Conservation (phyloP, 176 grass and related monocot genomes). For the Juncus inflexus region DNA sequence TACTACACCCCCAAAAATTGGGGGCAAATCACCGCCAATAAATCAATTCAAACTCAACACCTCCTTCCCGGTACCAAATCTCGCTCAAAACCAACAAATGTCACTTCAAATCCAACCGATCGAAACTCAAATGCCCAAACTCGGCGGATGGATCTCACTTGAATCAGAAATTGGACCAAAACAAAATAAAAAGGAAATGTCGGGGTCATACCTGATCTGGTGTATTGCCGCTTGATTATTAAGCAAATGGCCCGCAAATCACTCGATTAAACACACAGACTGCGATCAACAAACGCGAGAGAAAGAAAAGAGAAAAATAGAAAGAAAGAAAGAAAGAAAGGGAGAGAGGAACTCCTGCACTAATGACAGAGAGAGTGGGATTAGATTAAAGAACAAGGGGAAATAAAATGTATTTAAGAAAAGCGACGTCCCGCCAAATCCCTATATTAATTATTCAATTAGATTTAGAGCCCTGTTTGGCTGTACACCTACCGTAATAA, state of each 20-base stretch:
- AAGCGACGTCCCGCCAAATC: slow-evolving; percentile 32
- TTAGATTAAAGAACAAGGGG: neutral
- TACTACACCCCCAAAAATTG: too few species aligned
- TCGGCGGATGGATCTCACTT: slow-evolving; percentile 9
- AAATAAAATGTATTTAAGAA: slow-evolving; percentile 28
- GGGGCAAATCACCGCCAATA: too few species aligned
- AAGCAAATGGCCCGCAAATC: slow-evolving; percentile 12
- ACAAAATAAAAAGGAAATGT: slow-evolving; percentile 1
- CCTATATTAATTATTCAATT: slow-evolving; percentile 15
- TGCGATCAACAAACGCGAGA: neutral
- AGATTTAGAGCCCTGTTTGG: too few species aligned
- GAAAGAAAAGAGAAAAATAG: neutral
- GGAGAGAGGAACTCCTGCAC: neutral
- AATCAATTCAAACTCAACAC: too few species aligned
- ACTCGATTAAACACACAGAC: neutral
- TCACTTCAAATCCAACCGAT: slow-evolving; percentile 8
- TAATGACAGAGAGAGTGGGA: slow-evolving; percentile 2
- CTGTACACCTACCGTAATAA: neutral
- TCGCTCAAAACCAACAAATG: slow-evolving; percentile 4
- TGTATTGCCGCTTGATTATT: neutral
- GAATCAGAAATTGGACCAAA: neutral
- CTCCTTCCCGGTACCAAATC: neutral
- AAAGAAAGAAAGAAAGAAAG: neutral
- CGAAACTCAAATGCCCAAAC: slow-evolving; percentile 6
- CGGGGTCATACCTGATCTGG: slow-evolving; percentile 26